Percentiles rank a stretch among this genome's conserved stretches.
These are phyloP conservation scores for Metarhizium rileyi DNA, from an alignment of 2,329 filamentous ascomycete genomes.

Conservation along the genomic window DNA sequence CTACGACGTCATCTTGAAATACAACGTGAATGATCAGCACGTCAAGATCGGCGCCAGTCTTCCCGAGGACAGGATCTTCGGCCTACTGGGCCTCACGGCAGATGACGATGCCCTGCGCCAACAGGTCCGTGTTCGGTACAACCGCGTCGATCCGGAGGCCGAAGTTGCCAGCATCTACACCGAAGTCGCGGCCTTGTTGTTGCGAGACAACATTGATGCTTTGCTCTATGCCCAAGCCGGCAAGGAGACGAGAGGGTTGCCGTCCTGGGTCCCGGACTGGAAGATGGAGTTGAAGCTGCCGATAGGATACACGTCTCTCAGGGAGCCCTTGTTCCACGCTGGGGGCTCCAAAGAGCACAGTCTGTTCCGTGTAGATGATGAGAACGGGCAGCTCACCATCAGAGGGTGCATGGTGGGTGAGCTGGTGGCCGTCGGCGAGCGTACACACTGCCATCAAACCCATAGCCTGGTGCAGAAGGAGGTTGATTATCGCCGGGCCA, in stretches of 20 bases:
- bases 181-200: conserved; percentile 13
- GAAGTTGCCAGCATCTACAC: conserved; percentile 9
- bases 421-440: conserved; percentile 13
- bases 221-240: conserved; percentile 21
- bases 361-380: conserved; percentile 3
- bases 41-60: conserved; percentile 17
- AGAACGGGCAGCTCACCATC: conserved; percentile 8
- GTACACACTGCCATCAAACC: conserved; percentile 1
- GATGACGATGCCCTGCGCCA: conserved; percentile 11
- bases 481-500: conserved; percentile 15
- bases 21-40: conserved; percentile 17
- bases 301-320: conserved; percentile 14
- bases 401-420: conserved; percentile 14
- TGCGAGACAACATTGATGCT: conserved; percentile 16
- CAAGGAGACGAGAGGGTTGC: conserved; percentile 13
- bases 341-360: conserved; percentile 8
- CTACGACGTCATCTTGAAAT: conserved; percentile 19
- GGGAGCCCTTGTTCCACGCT: conserved; percentile 14
- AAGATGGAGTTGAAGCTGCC: conserved; percentile 18
- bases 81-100: conserved; percentile 19
- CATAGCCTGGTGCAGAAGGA: conserved; percentile 3
- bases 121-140: conserved; percentile 10
- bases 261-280: conserved; percentile 27
- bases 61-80: conserved; percentile 22
- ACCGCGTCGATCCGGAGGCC: not conserved